Base-by-base conservation (phyloP, 2,329 filamentous ascomycete genomes). In the Chalaropsis ovoidea region DNA sequence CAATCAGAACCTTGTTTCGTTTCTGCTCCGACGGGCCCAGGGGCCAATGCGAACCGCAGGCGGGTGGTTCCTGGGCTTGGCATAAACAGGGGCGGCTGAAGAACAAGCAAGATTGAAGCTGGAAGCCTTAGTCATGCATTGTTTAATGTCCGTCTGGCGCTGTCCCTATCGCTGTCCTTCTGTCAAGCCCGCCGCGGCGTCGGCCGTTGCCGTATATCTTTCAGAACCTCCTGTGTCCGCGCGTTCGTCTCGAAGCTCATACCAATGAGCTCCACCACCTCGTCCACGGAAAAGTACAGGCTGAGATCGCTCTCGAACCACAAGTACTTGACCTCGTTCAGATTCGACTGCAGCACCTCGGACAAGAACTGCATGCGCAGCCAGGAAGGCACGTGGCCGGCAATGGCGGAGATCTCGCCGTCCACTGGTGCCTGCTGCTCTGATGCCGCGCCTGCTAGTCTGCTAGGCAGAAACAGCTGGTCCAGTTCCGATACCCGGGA, bases 241-340 rank as follows among this genome's bases (percentile, higher is more conserved):
- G 78, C 72, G 72, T 86, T 87, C 70, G 83, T 81, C 73, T 85
- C 84, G 70, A 87, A 87, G 72, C 84, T 86, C 22, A 84, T 77
- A 62, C 80, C 77, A 58, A 87, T 81, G 70, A 87, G 72, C 68
- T 87, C 84, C 42, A 86, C 74, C 15, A 86, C 82, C 74, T 87
- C 84, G 3, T 80, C 79, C 7, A 76, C 78, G 0, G 80, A 78
- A 70, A 86, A 87, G 72, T 86, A 85, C 45, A 86, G 72, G 68
- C 83, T 85, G 52, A 87, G 75, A 72, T 86, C 84, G 73, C 83
- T 84, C 68, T 87, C 84, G 70, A 81, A 78, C 85, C 85, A 87
- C 45, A 87, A 73, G 68, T 78, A 86, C 66, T 77, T 78, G 65
- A 87, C 81, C 68, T 87, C 85, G 68, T 81, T 81, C 64, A 87